Evolutionary conservation across 345 rosid genomes (phyloP).

Genomic region (Toxicodendron radicans): DNA sequence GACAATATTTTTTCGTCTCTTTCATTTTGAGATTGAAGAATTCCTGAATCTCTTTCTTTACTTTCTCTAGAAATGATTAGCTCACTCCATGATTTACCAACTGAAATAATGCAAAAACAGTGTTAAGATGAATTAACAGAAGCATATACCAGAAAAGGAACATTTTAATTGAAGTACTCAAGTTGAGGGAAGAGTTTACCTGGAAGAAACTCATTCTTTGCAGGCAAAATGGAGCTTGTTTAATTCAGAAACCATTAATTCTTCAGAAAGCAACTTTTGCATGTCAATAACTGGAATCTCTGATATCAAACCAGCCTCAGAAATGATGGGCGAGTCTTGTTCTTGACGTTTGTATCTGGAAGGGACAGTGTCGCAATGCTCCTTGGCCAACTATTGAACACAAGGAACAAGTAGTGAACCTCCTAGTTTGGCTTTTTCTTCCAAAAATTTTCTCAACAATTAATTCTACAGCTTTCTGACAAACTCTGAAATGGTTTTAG

Average conservation of each 20-base stretch:
- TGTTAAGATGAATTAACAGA: too few species aligned
- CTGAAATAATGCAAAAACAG: neutral
- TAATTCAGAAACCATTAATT: slow-evolving; percentile 37
- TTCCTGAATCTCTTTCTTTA: slow-evolving; percentile 17
- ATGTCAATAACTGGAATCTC: slow-evolving; percentile 45
- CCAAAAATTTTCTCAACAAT: neutral
- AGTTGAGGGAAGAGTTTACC: neutral
- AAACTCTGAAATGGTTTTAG: too few species aligned
- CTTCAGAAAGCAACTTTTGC: slow-evolving; percentile 30
- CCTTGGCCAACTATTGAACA: slow-evolving; percentile 40
- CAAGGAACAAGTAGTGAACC: slow-evolving; percentile 44
- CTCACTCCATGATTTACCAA: slow-evolving; percentile 25
- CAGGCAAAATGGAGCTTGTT: slow-evolving; percentile 43
- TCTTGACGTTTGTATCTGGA: slow-evolving; percentile 37
- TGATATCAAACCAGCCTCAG: neutral
- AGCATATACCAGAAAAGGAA: too few species aligned
- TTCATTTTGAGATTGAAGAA: slow-evolving; percentile 36
- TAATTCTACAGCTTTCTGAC: too few species aligned
- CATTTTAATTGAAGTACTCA: too few species aligned
- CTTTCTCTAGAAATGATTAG: slow-evolving; percentile 10
- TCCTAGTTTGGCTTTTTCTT: slow-evolving; percentile 10
- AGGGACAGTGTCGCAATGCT: slow-evolving; percentile 25
- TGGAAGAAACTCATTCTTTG: slow-evolving; percentile 38
- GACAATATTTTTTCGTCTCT: slow-evolving; percentile 31
- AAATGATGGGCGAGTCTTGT: slow-evolving; percentile 11